phyloP scores from a whole-genome alignment of 441 rosid species.

The Gossypium schwendimanii region DNA sequence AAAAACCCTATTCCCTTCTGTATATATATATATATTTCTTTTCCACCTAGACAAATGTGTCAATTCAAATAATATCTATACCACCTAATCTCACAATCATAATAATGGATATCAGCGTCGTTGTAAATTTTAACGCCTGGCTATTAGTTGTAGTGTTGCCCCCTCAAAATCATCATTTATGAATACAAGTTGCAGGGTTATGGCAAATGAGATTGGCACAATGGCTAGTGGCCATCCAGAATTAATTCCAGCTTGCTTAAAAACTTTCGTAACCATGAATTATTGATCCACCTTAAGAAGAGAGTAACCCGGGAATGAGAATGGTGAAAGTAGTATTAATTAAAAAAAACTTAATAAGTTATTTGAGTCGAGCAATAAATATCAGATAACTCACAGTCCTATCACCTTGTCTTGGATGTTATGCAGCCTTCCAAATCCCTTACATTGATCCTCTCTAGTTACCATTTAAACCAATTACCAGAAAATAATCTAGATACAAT shows the following conservation, averaged over 20 bases:
- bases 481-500: background rate
- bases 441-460: too few species aligned
- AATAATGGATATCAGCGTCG: background rate
- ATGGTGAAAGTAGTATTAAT: too few species aligned
- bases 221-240: too few species aligned
- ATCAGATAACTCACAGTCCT: background rate
- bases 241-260: too few species aligned
- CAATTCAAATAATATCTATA: background rate
- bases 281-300: too few species aligned
- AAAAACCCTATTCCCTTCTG: too few species aligned
- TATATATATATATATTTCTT: background rate
- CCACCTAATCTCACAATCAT: background rate
- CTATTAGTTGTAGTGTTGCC: background rate
- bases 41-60: background rate
- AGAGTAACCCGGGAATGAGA: too few species aligned
- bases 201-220: too few species aligned
- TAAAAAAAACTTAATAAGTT: background rate
- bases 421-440: constrained; percentile 7
- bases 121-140: background rate
- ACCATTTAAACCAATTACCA: background rate
- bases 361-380: background rate
- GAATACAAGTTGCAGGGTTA: background rate
- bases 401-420: constrained; percentile 13
- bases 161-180: background rate
- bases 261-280: too few species aligned